phyloP scores from a whole-genome alignment of 2,329 filamentous ascomycete genomes.

The Fusarium pseudoanthophilum region DNA sequence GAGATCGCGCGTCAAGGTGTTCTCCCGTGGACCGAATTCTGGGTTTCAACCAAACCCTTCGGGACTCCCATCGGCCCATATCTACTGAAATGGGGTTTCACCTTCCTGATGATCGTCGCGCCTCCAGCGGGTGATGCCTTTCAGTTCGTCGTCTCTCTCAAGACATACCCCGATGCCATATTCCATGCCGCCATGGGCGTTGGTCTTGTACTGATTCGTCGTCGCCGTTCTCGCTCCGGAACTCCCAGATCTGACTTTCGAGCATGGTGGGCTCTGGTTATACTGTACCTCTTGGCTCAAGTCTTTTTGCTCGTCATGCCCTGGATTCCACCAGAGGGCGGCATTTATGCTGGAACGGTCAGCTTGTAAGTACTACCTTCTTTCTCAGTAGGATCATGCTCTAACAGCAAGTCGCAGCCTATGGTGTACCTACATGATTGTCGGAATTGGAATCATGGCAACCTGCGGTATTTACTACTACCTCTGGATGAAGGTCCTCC shows the following conservation, averaged over 20 bases:
- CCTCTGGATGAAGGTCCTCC: conserved; percentile 67
- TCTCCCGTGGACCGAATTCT: conserved; percentile 67
- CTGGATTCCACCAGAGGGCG: conserved; percentile 74
- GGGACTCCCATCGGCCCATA: conserved; percentile 71
- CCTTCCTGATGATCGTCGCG: conserved; percentile 68
- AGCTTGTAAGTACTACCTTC: conserved; percentile 62
- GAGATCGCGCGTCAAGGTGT: conserved; percentile 72
- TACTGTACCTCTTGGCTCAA: conserved; percentile 69
- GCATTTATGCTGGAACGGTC: conserved; percentile 70
- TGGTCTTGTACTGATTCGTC: conserved; percentile 68
- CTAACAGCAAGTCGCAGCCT: no score
- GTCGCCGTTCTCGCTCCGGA: conserved; percentile 61
- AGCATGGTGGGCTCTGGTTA: conserved; percentile 67
- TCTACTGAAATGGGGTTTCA: conserved; percentile 66
- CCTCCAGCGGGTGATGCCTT: conserved; percentile 73
- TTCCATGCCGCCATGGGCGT: conserved; percentile 67
- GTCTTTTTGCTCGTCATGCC: conserved; percentile 74
- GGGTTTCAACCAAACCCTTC: conserved; percentile 71
- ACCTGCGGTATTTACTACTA: conserved; percentile 67
- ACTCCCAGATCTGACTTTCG: conserved; percentile 63
- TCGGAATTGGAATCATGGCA: background rate
- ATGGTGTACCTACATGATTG: conserved; percentile 53
- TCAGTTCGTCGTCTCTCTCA: conserved; percentile 65
- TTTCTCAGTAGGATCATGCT: no score
- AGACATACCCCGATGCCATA: conserved; percentile 66